Base-by-base conservation (phyloP, 148 eudicot genomes). In the Persicaria maculosa region DNA sequence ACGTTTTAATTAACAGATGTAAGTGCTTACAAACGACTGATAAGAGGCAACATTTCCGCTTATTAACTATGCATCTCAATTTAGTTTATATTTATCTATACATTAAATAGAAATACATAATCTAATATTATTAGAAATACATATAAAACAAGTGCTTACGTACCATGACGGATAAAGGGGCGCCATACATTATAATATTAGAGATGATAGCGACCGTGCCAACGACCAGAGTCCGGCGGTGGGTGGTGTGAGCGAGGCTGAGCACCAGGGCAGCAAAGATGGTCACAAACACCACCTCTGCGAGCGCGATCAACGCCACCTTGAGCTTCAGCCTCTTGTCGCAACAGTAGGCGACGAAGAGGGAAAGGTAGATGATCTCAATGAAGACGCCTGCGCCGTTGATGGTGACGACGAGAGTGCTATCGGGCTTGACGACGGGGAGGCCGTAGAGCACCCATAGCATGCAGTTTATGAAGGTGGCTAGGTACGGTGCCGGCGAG, bases 391-490 rank as follows among this genome's bases (percentile, higher is more conserved):
- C 99, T 0, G 92, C 77, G 7, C 96, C 99, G 22, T 90, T 92
- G 5, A 92, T 87, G 62, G 99, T 95, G 43, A 89, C 15, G 2
- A 95, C 97, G 46, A 95, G 82, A 11, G 73, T 50, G 86, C 94
- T 90, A 31, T 95, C 70, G 2, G 99, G 97, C 78, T 90, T 90
- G 47, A 95, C 93, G 83, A 87, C 65, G 0, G 99, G 99, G 43
- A 95, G 83, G 0, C 99, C 99, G 74, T 92, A 95, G 8, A 95
- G 62, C 15, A 89, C 86, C 99, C 99, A 95, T 0, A 95, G 79
- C 73, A 89, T 91, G 72, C 99, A 95, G 79, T 95, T 95, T 52
- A 89, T 71, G 25, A 95, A 81, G n/a, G 99, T 88, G 0, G 90
- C 97, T 4, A 95, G 73, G 79, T 95, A 95, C 53, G 99, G 99